These are phyloP conservation scores for Mycena latifolia DNA, from an alignment of 768 basidiomycete species.

Conservation along the genomic window DNA sequence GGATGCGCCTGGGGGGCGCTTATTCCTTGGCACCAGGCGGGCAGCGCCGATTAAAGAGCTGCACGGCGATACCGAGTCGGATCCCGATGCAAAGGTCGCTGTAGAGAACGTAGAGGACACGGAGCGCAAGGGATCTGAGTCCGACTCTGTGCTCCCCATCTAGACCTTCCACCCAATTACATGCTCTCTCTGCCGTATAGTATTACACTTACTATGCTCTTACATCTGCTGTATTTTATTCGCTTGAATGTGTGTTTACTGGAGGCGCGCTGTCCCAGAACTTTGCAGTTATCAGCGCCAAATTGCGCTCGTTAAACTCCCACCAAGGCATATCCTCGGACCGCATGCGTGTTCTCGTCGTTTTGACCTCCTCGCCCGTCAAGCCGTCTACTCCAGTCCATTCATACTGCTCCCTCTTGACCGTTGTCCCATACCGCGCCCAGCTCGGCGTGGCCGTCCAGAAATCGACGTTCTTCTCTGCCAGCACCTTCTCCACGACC, in stretches of 20 bases:
- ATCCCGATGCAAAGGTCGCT: conserved; percentile 12
- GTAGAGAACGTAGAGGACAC: not conserved
- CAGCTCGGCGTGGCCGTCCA: conserved; percentile 30
- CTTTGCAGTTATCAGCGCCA: conserved; percentile 18
- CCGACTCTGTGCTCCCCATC: not conserved
- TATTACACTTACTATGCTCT: too few species aligned
- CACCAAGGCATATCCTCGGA: conserved; percentile 28
- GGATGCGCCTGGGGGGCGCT: conserved; percentile 55
- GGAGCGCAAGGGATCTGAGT: conserved; percentile 1
- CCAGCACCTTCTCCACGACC: conserved; percentile 27
- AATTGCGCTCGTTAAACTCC: conserved; percentile 30
- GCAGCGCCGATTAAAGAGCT: conserved; percentile 44
- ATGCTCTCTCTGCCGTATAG: too few species aligned
- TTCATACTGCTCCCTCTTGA: conserved; percentile 29
- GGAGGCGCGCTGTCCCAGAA: not conserved
- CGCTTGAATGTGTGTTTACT: not conserved
- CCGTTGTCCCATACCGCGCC: conserved; percentile 33
- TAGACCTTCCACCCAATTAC: not conserved
- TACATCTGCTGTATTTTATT: not conserved
- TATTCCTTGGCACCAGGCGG: conserved; percentile 46
- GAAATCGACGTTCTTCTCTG: conserved; percentile 32
- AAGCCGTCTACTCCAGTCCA: conserved; percentile 11
- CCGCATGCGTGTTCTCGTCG: conserved; percentile 21
- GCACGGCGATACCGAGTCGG: not conserved
- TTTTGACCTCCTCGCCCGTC: conserved; percentile 26